Conservation (phyloP, 2,329 filamentous ascomycete species). For the Xylaria sp. region DNA sequence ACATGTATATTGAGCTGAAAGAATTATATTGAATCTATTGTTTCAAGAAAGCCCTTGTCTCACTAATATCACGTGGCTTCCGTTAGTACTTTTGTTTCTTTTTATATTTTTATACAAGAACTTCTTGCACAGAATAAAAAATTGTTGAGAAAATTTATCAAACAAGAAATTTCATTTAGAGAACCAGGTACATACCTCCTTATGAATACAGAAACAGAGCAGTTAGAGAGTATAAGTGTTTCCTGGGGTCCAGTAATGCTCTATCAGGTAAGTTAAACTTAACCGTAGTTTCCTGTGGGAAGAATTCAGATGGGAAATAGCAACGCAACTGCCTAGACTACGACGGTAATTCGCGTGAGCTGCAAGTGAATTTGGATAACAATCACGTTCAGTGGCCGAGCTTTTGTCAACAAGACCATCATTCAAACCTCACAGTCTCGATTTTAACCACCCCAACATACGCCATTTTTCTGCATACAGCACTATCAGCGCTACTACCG, state of each 20-base stretch:
- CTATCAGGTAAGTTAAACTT: not conserved
- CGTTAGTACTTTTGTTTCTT: too few species aligned
- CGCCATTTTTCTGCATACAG: constrained; percentile 43
- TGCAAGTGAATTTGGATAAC: not conserved
- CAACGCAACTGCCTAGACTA: not conserved
- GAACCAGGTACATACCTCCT: too few species aligned
- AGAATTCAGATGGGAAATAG: not conserved
- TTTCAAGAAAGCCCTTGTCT: too few species aligned
- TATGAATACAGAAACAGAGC: too few species aligned
- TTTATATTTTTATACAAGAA: too few species aligned
- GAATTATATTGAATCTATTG: too few species aligned
- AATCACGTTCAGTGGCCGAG: not conserved
- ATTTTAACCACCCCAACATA: constrained; percentile 34
- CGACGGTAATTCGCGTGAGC: not conserved
- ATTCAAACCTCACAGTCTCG: constrained; percentile 36
- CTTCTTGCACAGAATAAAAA: too few species aligned
- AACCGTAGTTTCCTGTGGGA: not conserved
- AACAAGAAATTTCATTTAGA: too few species aligned
- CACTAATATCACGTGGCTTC: too few species aligned
- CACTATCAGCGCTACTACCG: constrained; percentile 43
- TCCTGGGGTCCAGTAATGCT: not conserved
- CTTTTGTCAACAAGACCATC: not conserved
- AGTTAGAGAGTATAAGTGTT: not conserved
- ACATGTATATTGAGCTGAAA: too few species aligned
- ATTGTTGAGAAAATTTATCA: too few species aligned